Base-by-base conservation (phyloP, 306 rosid genomes). In the Prunus salicina region DNA sequence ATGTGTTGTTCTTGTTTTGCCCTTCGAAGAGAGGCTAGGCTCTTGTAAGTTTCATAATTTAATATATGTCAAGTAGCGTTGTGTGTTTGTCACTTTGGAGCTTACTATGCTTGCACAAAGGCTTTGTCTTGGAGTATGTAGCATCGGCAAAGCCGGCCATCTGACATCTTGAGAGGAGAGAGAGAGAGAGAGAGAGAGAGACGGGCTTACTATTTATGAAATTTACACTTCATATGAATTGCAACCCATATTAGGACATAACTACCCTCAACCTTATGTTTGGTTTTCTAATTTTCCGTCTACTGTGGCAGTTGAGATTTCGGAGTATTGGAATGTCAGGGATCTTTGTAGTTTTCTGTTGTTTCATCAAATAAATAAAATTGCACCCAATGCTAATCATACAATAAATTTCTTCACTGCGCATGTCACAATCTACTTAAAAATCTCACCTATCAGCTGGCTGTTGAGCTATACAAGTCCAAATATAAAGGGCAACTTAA, bases 401-500 rank as follows among this genome's bases (percentile, higher is more conserved):
- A 24, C 32, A 22, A 22, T 12, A 58, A 58, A 12, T 24, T 58
- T 24, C 64, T 58, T 58, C 30, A 28, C 64, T 22, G 14, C 18
- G 6, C 41, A 34, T 34, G 41, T 34, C 41, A 22, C 30, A 24
- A 22, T 58, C 32, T 58, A 58, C 32, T 11, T 22, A 58, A 22
- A 58, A 58, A 58, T 58, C 32, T 58, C 60, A 25, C 30, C 32
- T 24, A 10, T 28, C 64, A 24, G 2, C 28, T 22, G 30, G 28
- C 32, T 3, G 30, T 57, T 20, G 6, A 12, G 27, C 16, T 58
- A 24, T 0, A 11, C 32, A 52, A 12, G 62, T 20, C 24, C 66
- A 76, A 52, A 28, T 20, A 79, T 79, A 86, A 85, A 81, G 81
- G 81, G 75, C 79, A 74, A 43, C 65, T 72, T 77, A 73, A 73